phyloP scores from a whole-genome alignment of 2,329 filamentous ascomycete genomes.

The Allantophomopsis cytisporea region DNA sequence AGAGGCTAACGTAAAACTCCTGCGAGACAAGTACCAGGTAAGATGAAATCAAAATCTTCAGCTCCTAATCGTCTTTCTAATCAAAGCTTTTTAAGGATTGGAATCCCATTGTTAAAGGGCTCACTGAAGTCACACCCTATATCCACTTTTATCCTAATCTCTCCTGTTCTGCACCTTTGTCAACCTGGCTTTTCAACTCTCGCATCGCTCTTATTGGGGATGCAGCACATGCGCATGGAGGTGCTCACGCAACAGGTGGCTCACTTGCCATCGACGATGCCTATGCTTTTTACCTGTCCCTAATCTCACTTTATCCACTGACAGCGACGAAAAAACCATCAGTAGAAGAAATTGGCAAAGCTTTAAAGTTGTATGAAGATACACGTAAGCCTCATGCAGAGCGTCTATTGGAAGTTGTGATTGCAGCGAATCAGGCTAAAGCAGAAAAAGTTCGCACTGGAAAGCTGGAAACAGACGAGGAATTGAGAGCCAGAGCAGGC shows the following conservation, averaged over 20 bases:
- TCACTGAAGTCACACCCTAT: conserved; percentile 18
- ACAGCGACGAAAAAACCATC: conserved; percentile 5
- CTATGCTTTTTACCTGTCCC: conserved; percentile 16
- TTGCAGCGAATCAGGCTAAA: conserved; percentile 5
- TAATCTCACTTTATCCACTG: conserved; percentile 6
- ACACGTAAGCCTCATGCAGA: conserved; percentile 21
- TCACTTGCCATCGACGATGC: conserved; percentile 25
- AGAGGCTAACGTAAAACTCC: conserved; percentile 12
- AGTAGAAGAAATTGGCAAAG: conserved; percentile 6
- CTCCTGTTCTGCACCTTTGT: conserved; percentile 15
- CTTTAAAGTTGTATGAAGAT: conserved; percentile 19
- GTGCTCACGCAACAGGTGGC: conserved; percentile 22
- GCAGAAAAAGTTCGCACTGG: conserved; percentile 4
- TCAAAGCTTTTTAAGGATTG: conserved; percentile 12
- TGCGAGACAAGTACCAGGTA: conserved; percentile 16
- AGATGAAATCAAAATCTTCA: not conserved
- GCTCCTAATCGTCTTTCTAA: not conserved
- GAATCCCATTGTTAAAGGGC: conserved; percentile 20
- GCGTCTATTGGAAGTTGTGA: conserved; percentile 10
- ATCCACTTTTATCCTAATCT: conserved; percentile 21
- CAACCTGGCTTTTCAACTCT: conserved; percentile 16
- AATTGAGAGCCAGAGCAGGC: conserved; percentile 27
- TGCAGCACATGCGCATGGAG: conserved; percentile 23
- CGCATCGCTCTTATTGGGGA: conserved; percentile 21
- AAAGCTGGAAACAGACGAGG: conserved; percentile 10